Base-by-base conservation (phyloP, 805 yeast species). In the Ogataea glucozyma region DNA sequence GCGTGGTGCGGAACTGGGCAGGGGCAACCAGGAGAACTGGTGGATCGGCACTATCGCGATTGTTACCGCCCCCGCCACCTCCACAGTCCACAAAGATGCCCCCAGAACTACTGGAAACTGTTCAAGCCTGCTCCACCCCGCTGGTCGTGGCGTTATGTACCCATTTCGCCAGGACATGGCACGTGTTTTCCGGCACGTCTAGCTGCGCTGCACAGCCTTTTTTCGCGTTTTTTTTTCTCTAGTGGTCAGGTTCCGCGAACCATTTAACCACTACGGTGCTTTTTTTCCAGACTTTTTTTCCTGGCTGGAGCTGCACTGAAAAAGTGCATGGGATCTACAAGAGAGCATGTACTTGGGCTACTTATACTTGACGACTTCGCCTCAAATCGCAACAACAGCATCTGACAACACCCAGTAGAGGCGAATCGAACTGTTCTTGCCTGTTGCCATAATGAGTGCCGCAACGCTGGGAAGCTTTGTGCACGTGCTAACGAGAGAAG, bases 401-500 rank as follows among this genome's bases (percentile, higher is more conserved):
- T 7, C 9, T 7, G 10, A 22, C 24, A 22, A 13, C 19, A 14
- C 13, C 17, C 26, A 19, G 17, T 16, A 32, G 18, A 22, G 18
- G 34, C 22, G 6, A 9, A 27, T 8, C 4, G 31, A 27, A 12
- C 31, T 27, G 31, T 13, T 7, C 13, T 27, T 26, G 14, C n/a
- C 16, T 6, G 12, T 14, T 12, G 11, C 17, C 6, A 21, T 7
- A 2, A 32, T 34, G 38, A 24, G 38, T 23, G 38, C 19, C 32
- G 20, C 33, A 14, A 14, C 16, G 18, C 36, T 29, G 33, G 38
- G 43, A 36, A 38, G 17, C 14, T 35, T 22, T 26, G 32, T 26
- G 23, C 35, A 22, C 9, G 14, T 38, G 9, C 27, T 29, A 27
- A 20, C 41, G 39, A 35, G 55, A 44, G 54, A 52, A 13, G 60